Conservation (phyloP, 2,329 filamentous ascomycete species). For the Pyricularia sp. region DNA sequence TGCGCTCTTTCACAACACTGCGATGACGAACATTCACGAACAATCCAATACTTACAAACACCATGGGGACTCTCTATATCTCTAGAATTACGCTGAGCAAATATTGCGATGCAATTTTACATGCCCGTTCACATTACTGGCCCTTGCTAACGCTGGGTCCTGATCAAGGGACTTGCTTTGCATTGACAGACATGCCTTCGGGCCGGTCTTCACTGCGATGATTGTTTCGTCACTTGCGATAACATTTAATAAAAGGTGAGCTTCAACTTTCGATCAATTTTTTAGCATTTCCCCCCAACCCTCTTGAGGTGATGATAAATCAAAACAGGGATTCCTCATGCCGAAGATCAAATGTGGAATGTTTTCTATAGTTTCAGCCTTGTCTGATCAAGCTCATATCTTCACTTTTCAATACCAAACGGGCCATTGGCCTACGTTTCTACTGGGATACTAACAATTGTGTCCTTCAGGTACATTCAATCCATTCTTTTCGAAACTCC, state of each 20-base stretch:
- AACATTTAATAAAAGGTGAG: slow-evolving; percentile 32
- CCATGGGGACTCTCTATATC: slow-evolving; percentile 39
- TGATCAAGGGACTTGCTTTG: slow-evolving; percentile 5
- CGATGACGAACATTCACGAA: slow-evolving; percentile 37
- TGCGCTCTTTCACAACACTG: slow-evolving; percentile 10
- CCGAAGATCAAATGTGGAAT: slow-evolving; percentile 54
- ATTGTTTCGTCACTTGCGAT: neutral
- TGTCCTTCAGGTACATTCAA: slow-evolving; percentile 13
- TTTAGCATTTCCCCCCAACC: slow-evolving; percentile 8
- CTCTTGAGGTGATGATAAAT: slow-evolving; percentile 42
- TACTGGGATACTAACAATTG: slow-evolving; percentile 9
- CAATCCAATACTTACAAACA: slow-evolving; percentile 51
- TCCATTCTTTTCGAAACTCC: slow-evolving; percentile 10
- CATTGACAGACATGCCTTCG: neutral
- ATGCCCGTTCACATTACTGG: neutral
- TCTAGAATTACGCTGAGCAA: slow-evolving; percentile 45
- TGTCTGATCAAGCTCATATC: slow-evolving; percentile 40
- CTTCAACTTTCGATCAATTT: slow-evolving; percentile 7
- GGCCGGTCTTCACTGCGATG: neutral
- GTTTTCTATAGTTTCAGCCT: slow-evolving; percentile 45
- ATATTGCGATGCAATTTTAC: neutral
- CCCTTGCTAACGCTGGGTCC: slow-evolving; percentile 5
- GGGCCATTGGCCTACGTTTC: slow-evolving; percentile 1
- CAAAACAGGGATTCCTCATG: slow-evolving; percentile 55
- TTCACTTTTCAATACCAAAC: slow-evolving; percentile 6